Percentiles rank a stretch among this genome's conserved stretches.
Evolutionary conservation across 2,329 filamentous ascomycete genomes (phyloP).

Genomic region (Colletotrichum graminicola): DNA sequence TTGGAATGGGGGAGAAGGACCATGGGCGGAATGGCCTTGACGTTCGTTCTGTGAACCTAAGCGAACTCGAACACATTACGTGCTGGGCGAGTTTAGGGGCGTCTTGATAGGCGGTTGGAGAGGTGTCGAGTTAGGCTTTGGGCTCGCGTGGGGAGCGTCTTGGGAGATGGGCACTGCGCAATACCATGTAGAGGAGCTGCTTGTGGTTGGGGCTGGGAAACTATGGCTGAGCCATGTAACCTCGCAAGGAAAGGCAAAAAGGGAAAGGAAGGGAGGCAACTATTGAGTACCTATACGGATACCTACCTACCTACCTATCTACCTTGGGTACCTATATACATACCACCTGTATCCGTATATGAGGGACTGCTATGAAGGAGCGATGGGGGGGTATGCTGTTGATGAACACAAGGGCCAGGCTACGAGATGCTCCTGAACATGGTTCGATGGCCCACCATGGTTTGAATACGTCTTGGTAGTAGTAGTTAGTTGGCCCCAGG

Average conservation of each 20-base stretch:
- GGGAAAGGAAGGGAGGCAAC: background rate
- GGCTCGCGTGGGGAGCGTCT: no score
- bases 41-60: conserved; percentile 24
- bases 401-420: background rate
- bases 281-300: no score
- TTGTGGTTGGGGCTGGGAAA: background rate
- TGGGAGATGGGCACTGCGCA: background rate
- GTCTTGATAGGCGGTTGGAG: conserved; percentile 8
- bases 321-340: no score
- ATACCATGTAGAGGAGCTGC: background rate
- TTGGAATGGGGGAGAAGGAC: conserved; percentile 24
- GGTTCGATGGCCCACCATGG: background rate
- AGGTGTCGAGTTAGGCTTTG: conserved; percentile 25
- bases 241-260: background rate
- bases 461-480: background rate
- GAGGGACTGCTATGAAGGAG: background rate
- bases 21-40: conserved; percentile 2
- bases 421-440: background rate
- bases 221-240: background rate
- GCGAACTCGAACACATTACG: background rate
- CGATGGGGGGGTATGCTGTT: background rate
- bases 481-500: background rate
- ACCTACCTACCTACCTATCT: no score
- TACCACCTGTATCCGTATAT: background rate
- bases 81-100: background rate